Conservation (phyloP, 805 yeast species). For the Blastobotrys peoriensis region DNA sequence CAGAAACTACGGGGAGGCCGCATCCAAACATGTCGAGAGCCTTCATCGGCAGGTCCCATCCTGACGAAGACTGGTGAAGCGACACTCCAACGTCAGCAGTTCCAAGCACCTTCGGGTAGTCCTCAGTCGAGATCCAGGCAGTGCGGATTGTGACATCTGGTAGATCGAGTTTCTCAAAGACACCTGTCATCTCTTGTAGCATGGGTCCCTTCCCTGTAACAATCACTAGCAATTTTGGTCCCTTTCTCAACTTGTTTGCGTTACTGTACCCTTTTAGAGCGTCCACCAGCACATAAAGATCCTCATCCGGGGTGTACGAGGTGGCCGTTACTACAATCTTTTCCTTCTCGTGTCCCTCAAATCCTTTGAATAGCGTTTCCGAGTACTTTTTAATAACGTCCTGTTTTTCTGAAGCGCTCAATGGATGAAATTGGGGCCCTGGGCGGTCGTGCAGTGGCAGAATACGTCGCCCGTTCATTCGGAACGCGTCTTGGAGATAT, state of each 20-base stretch:
- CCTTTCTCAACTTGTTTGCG: slow-evolving; percentile 7
- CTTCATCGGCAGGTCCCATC: slow-evolving; percentile 95
- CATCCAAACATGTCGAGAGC: slow-evolving; percentile 94
- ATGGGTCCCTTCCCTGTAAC: slow-evolving; percentile 98
- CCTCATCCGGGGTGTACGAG: slow-evolving; percentile 95
- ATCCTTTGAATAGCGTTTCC: slow-evolving; percentile 31
- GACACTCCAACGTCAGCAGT: slow-evolving; percentile 86
- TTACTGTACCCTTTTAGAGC: slow-evolving; percentile 51
- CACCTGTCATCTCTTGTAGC: slow-evolving; percentile 43
- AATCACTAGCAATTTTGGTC: slow-evolving; percentile 55
- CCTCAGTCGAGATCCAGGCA: slow-evolving; percentile 72
- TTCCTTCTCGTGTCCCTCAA: slow-evolving; percentile 35
- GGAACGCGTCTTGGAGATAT: slow-evolving; percentile 52
- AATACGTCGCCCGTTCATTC: slow-evolving; percentile 42
- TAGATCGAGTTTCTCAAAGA: slow-evolving; percentile 32
- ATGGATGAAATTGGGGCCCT: slow-evolving; percentile 47
- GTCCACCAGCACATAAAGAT: slow-evolving; percentile 60
- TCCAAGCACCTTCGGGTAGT: slow-evolving; percentile 70
- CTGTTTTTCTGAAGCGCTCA: slow-evolving; percentile 25
- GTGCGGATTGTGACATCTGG: slow-evolving; percentile 49
- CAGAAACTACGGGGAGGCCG: slow-evolving; percentile 84
- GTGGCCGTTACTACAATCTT: slow-evolving; percentile 81
- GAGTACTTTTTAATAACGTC: slow-evolving; percentile 33
- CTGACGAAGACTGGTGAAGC: slow-evolving; percentile 85
- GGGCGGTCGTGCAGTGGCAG: slow-evolving; percentile 84